Percentiles rank a stretch among this genome's conserved stretches.
Conservation (phyloP, 2,329 filamentous ascomycete species). For the Nemania sp. region DNA sequence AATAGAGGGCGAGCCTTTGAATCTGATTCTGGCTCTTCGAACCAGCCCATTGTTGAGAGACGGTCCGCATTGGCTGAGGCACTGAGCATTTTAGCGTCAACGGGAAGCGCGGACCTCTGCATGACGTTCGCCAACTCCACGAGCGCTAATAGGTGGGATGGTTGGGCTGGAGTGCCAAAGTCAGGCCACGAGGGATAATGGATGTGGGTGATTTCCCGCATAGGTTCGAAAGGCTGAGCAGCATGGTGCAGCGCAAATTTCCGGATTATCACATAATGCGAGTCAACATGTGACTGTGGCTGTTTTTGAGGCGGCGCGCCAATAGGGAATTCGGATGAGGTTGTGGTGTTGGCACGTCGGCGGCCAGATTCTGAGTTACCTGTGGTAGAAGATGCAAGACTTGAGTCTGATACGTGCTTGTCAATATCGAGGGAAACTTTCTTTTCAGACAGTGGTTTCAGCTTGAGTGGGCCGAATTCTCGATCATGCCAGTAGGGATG, state of each 20-base stretch:
- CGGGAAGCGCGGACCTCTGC: conserved; percentile 61
- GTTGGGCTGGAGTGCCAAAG: conserved; percentile 89
- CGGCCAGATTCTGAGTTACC: conserved; percentile 48
- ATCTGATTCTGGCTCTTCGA: conserved; percentile 64
- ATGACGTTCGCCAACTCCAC: conserved; percentile 86
- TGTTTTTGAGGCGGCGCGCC: conserved; percentile 38
- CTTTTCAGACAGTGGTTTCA: conserved; percentile 81
- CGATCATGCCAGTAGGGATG: conserved; percentile 88
- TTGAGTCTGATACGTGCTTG: conserved; percentile 51
- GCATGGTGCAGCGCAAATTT: conserved; percentile 84
- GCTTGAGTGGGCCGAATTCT: conserved; percentile 75
- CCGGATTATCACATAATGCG: conserved; percentile 79
- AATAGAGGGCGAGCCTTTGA: conserved; percentile 70
- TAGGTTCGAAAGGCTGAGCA: conserved; percentile 77
- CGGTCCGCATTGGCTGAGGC: conserved; percentile 37
- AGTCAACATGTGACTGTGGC: conserved; percentile 51
- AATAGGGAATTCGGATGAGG: conserved; percentile 43
- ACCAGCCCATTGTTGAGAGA: conserved; percentile 49
- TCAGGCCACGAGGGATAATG: conserved; percentile 98
- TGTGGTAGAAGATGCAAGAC: conserved; percentile 38
- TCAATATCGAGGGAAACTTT: conserved; percentile 77
- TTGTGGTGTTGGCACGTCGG: conserved; percentile 59
- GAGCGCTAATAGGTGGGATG: conserved; percentile 81
- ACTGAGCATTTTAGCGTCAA: conserved; percentile 49
- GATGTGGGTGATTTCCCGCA: conserved; percentile 91